These are phyloP conservation scores for Saturnispora ahearnii DNA, from an alignment of 805 yeast species.

Conservation along the genomic window DNA sequence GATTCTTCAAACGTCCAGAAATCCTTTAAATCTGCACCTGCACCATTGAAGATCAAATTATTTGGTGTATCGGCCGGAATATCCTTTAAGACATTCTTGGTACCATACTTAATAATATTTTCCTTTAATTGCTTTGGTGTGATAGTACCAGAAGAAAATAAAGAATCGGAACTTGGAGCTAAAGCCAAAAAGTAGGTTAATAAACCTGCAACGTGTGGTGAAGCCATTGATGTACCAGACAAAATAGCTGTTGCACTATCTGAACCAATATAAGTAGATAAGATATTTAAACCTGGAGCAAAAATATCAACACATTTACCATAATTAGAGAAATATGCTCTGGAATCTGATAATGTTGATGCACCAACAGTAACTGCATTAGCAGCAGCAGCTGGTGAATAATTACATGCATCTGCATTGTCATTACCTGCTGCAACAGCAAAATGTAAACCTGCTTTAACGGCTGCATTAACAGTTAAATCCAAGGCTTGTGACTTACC, in stretches of 20 bases:
- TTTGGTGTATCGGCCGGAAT: conserved; percentile 72
- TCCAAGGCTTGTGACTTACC: conserved; percentile 84
- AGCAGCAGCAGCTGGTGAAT: conserved; percentile 84
- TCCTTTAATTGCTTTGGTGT: conserved; percentile 72
- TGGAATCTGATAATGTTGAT: conserved; percentile 73
- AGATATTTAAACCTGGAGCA: conserved; percentile 90
- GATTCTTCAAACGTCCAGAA: conserved; percentile 40
- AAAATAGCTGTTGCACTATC: conserved; percentile 67
- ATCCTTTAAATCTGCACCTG: conserved; percentile 57
- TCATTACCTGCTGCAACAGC: conserved; percentile 98
- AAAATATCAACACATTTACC: conserved; percentile 95
- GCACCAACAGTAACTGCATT: conserved; percentile 93
- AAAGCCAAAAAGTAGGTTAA: conserved; percentile 81
- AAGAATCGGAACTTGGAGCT: conserved; percentile 66
- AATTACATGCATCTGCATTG: conserved; percentile 84
- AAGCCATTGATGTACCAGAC: conserved; percentile 98
- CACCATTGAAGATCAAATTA: conserved; percentile 72
- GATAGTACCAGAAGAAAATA: conserved; percentile 48
- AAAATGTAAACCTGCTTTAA: conserved; percentile 78
- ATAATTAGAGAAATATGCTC: conserved; percentile 93
- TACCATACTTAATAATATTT: conserved; percentile 60
- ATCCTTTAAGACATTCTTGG: conserved; percentile 49
- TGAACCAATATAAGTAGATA: conserved; percentile 78
- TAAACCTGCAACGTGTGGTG: conserved; percentile 92
- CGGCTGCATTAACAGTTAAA: conserved; percentile 83